Percentiles rank a stretch among this genome's conserved stretches.
phyloP scores from a whole-genome alignment of 1,139 yeast species.

The Candida buenavistaensis region DNA sequence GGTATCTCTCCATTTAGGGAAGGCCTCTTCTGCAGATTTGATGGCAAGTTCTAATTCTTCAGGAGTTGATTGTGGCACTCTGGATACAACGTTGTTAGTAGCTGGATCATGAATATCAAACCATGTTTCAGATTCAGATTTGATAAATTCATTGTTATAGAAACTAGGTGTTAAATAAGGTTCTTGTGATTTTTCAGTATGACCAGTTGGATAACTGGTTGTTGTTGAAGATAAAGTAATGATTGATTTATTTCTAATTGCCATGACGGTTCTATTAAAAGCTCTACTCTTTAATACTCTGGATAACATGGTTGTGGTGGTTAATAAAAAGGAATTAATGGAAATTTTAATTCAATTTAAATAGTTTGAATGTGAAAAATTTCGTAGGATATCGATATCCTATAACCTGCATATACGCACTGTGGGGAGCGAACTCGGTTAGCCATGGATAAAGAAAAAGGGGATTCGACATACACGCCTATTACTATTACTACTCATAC shows the following conservation, averaged over 20 bases:
- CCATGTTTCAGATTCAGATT: constrained; percentile 61
- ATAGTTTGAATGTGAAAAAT: constrained; percentile 2
- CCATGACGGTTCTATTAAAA: too few species aligned
- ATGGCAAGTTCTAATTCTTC: constrained; percentile 69
- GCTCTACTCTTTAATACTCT: too few species aligned
- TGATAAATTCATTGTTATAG: constrained; percentile 57
- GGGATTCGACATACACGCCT: too few species aligned
- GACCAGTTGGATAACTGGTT: constrained; percentile 46
- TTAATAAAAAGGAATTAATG: background rate
- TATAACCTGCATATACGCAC: constrained; percentile 1
- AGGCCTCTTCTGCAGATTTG: constrained; percentile 62
- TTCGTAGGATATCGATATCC: constrained; percentile 6
- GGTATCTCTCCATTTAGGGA: constrained; percentile 57
- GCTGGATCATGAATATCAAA: constrained; percentile 78
- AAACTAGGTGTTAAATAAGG: constrained; percentile 58
- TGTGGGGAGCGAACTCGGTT: background rate
- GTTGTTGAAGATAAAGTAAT: constrained; percentile 34
- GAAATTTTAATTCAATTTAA: background rate
- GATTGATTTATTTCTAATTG: constrained; percentile 21
- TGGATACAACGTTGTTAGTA: constrained; percentile 63
- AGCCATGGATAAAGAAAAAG: too few species aligned
- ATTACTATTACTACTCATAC: too few species aligned
- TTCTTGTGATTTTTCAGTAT: constrained; percentile 35
- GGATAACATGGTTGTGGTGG: constrained; percentile 13
- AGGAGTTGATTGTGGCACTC: constrained; percentile 72